A percentile compares a stretch with the other conserved stretches of the same genome.
Evolutionary conservation across 2,329 filamentous ascomycete species (phyloP).

Genomic region (Aspergillus unguis): DNA sequence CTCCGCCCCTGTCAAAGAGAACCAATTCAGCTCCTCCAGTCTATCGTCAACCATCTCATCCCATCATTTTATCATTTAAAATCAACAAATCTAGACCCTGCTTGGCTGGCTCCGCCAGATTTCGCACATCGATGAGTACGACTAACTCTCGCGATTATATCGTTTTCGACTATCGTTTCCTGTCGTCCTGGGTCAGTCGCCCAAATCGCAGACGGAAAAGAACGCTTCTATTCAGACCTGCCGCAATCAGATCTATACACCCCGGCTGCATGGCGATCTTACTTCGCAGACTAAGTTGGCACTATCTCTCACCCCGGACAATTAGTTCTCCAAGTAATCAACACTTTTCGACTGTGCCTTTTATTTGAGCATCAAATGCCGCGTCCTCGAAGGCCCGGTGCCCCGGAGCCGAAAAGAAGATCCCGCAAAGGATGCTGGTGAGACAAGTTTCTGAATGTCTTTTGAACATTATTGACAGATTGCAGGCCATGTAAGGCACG

Average conservation of each 20-base stretch:
- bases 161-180: constrained; percentile 34
- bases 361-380: constrained; percentile 49
- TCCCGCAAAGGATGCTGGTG: constrained; percentile 69
- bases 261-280: constrained; percentile 26
- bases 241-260: constrained; percentile 1
- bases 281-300: constrained; percentile 19
- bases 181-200: constrained; percentile 33
- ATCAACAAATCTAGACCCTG: not conserved
- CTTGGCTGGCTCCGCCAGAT: constrained; percentile 8
- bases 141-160: constrained; percentile 34
- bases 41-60: not conserved
- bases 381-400: constrained; percentile 62
- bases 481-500: constrained; percentile 72
- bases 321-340: constrained; percentile 18
- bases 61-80: not conserved
- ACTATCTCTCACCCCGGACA: constrained; percentile 20
- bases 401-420: constrained; percentile 62
- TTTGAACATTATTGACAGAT: constrained; percentile 1
- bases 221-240: constrained; percentile 12
- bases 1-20: not conserved
- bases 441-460: constrained; percentile 19
- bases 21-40: not conserved
- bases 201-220: constrained; percentile 27
- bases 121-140: constrained; percentile 35
- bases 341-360: constrained; percentile 15